A percentile compares a stretch with the other conserved stretches of the same genome.
These are phyloP conservation scores for Hymenochaete sp. DNA, from an alignment of 1,284 basidiomycete species.

Conservation along the genomic window DNA sequence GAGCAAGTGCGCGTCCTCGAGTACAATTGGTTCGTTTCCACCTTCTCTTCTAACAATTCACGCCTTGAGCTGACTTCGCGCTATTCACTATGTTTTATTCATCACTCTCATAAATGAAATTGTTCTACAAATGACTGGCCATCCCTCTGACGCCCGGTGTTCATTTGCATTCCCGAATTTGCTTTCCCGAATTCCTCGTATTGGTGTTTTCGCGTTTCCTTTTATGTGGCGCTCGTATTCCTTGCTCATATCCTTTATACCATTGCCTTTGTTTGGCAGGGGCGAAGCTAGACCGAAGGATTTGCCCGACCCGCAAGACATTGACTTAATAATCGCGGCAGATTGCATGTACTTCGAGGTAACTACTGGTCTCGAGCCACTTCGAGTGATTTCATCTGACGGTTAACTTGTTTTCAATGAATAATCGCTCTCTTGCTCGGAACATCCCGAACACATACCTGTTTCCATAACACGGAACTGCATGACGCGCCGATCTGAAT, in stretches of 20 bases:
- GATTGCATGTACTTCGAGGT: conserved; percentile 91
- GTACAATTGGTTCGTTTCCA: conserved; percentile 60
- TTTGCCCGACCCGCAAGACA: conserved; percentile 6
- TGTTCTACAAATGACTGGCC: not conserved
- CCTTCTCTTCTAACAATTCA: not conserved
- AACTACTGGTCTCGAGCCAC: not conserved
- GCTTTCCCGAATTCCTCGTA: not conserved
- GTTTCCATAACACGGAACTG: not conserved
- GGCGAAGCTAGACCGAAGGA: conserved; percentile 27
- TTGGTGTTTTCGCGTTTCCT: not conserved
- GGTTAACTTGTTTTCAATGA: too few relatives aligned
- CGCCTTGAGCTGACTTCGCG: not conserved
- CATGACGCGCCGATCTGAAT: not conserved
- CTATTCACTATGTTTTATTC: not conserved
- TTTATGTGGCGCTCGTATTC: not conserved
- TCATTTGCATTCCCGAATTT: not conserved
- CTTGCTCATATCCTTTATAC: not conserved
- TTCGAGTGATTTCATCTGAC: not conserved
- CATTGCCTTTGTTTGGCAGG: conserved; percentile 17
- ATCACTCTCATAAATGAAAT: not conserved
- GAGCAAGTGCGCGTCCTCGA: conserved; percentile 48
- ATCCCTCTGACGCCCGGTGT: not conserved
- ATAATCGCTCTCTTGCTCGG: too few relatives aligned
- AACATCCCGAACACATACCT: too few relatives aligned
- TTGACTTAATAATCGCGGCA: conserved; percentile 70